These are phyloP conservation scores for Ramaria sp. DNA, from an alignment of 768 basidiomycete genomes.

Conservation along the genomic window DNA sequence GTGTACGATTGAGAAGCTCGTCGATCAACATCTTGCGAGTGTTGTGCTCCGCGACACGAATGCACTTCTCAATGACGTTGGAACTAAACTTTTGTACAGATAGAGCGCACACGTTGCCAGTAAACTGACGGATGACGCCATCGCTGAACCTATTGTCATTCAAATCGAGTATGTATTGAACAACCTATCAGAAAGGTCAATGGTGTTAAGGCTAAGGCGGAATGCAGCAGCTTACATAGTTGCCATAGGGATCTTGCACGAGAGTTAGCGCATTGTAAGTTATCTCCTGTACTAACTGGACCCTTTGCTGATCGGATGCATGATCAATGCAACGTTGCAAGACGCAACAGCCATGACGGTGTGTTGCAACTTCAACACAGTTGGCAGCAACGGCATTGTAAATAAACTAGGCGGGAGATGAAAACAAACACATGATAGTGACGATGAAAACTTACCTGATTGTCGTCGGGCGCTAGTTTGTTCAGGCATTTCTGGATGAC, in stretches of 20 bases:
- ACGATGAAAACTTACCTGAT: constrained; percentile 51
- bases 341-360: constrained; percentile 97
- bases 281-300: constrained; percentile 97
- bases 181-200: constrained; percentile 42
- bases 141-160: constrained; percentile 99
- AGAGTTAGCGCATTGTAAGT: constrained; percentile 96
- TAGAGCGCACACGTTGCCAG: constrained; percentile 93
- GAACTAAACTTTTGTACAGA: constrained; percentile 99
- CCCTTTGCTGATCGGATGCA: constrained; percentile 87
- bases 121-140: constrained; percentile 92
- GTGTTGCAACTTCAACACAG: constrained; percentile 97
- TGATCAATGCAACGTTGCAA: constrained; percentile 97
- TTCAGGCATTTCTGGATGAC: constrained; percentile 99
- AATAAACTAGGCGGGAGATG: constrained; percentile 59
- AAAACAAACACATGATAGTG: background rate
- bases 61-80: constrained; percentile 93
- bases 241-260: constrained; percentile 94
- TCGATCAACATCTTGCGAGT: constrained; percentile 93
- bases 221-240: constrained; percentile 50
- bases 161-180: constrained; percentile 96
- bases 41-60: constrained; percentile 93
- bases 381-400: constrained; percentile 99
- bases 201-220: background rate
- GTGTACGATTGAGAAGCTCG: constrained; percentile 87
- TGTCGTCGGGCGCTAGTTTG: constrained; percentile 95